Evolutionary conservation across 2,329 filamentous ascomycete genomes (phyloP), one percentile per base, ranked within the genome.

Genomic region (Diaporthe sp.): DNA sequence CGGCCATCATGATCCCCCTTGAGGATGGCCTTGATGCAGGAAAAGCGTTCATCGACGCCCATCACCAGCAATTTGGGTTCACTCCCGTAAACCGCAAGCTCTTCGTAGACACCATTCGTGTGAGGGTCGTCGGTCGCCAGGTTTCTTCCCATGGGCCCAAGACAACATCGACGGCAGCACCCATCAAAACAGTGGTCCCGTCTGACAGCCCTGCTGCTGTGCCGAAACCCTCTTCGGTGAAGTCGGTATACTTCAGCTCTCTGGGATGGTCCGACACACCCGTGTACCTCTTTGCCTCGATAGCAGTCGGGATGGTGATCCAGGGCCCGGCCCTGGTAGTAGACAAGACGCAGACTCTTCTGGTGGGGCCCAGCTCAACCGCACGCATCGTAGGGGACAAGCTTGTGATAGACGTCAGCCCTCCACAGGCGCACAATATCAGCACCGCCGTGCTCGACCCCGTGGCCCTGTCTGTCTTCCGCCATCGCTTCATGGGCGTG

Each of bases 401-500:
- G 76, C 81, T 87, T 39, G 79, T 87, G 28, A 79, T 87, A 31
- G 83, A 87, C 31, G 76, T 83, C 37, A 34, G 49, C 31, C 58
- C 58, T 4, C 58, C 58, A 25, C 31, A 61, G 58, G 71, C 72
- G 1, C 42, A 15, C n/a, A 75, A 79, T 17, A 53, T 71, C 19
- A 17, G 53, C 22, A 13, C 42, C 0, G 46, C 61, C 8, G 53
- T 34, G 3, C 34, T 49, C n/a, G 55, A 39, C 67, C 51, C 49
- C 10, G 39, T 46, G 17, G 22, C 67, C 42, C 84, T 90, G 2
- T 89, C 86, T 17, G 87, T 90, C 55, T 90, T 90, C 73, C 87
- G 87, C 0, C 88, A 90, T 78, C 84, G 89, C 0, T 90, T 91
- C 83, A 90, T 91, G 88, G 87, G 87, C 4, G 90, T 91, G 25